Conservation (phyloP, 768 basidiomycete species). For the Mycena vitilis region DNA sequence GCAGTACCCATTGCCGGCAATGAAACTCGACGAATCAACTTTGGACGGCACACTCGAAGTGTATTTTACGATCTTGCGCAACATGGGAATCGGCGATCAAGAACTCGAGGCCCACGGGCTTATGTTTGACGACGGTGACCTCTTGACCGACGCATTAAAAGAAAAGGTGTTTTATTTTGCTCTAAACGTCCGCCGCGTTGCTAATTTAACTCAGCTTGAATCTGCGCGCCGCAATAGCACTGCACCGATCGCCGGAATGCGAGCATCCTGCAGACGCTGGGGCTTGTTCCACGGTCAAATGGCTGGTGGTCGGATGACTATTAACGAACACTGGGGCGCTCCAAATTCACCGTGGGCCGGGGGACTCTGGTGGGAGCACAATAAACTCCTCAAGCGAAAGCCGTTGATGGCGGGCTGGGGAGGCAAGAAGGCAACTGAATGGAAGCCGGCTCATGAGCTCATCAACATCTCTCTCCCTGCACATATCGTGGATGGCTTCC, state of each 20-base stretch:
- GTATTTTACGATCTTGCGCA: slow-evolving; percentile 4
- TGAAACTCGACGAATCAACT: slow-evolving; percentile 36
- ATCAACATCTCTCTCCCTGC: slow-evolving; percentile 11
- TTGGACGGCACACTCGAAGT: slow-evolving; percentile 30
- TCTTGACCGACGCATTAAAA: slow-evolving; percentile 26
- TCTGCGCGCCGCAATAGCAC: slow-evolving; percentile 27
- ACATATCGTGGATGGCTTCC: slow-evolving; percentile 27
- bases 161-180: too few relatives aligned
- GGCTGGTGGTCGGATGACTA: slow-evolving; percentile 35
- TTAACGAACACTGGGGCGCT: slow-evolving; percentile 44
- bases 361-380: slow-evolving; percentile 28
- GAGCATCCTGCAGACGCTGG: slow-evolving; percentile 24
- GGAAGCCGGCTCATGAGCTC: slow-evolving; percentile 25
- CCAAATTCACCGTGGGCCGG: slow-evolving; percentile 39
- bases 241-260: slow-evolving; percentile 12
- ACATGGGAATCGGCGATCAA: slow-evolving; percentile 13
- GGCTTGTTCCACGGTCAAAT: slow-evolving; percentile 44
- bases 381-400: slow-evolving; percentile 26
- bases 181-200: too few relatives aligned
- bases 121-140: slow-evolving; percentile 31
- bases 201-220: too few relatives aligned
- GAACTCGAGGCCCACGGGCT: slow-evolving; percentile 23
- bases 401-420: slow-evolving; percentile 9
- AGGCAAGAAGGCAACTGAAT: not conserved
- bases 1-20: slow-evolving; percentile 28